Conservation (phyloP, 176 grass and related monocot species). For the Triticum dicoccoides region DNA sequence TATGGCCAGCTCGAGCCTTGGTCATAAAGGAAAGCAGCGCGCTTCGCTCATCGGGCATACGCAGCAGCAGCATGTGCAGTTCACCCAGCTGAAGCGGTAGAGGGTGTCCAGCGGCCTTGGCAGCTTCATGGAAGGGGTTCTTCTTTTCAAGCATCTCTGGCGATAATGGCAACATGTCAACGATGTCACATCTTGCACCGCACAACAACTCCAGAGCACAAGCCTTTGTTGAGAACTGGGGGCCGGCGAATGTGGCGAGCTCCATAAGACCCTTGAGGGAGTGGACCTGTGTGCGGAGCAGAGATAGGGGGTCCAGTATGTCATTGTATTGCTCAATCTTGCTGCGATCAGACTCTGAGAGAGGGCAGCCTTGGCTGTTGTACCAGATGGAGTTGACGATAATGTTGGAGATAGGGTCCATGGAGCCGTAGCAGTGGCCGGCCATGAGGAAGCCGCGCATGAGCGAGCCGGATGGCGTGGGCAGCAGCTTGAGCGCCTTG, state of each 20-base stretch:
- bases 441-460: not conserved
- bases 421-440: not conserved
- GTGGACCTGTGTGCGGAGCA: not conserved
- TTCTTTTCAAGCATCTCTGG: not conserved
- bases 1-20: too few species aligned
- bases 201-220: not conserved
- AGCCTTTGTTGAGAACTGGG: not conserved
- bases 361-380: accelerated
- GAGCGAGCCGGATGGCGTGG: not conserved
- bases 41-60: too few species aligned
- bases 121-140: not conserved
- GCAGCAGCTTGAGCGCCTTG: not conserved
- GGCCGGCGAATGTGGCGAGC: not conserved
- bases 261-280: not conserved
- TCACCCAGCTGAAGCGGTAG: not conserved
- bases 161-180: not conserved
- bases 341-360: not conserved
- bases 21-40: too few species aligned
- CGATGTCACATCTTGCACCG: not conserved
- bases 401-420: not conserved
- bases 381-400: conserved; percentile 2
- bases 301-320: not conserved
- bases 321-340: not conserved
- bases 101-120: not conserved
- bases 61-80: not conserved